These are phyloP conservation scores for Gaultheria prostrata DNA, from an alignment of 148 eudicot genomes.

Conservation along the genomic window DNA sequence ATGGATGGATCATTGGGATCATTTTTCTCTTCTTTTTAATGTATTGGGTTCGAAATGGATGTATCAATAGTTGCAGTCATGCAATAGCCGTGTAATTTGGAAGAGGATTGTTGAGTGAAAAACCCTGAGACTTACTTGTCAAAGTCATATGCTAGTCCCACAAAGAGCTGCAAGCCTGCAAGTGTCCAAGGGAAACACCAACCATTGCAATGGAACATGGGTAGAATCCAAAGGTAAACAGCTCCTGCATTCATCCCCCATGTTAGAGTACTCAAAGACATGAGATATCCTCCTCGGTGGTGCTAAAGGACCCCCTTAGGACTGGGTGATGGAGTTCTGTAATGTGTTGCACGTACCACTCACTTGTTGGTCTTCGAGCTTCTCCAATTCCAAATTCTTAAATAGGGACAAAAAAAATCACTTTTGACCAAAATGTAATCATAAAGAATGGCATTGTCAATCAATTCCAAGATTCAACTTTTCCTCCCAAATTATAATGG, in stretches of 20 bases:
- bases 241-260: slow-evolving; percentile 89
- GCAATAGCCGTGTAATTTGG: no score
- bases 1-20: background rate
- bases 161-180: slow-evolving; percentile 90
- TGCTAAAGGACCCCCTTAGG: slow-evolving; percentile 95
- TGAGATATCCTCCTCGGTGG: slow-evolving; percentile 87
- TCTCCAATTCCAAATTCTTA: no score
- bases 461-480: no score
- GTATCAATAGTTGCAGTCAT: background rate
- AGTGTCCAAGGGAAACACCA: slow-evolving; percentile 97
- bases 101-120: background rate
- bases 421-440: no score
- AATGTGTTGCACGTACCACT: no score
- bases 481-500: no score
- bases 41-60: background rate
- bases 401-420: no score
- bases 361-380: no score
- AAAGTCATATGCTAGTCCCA: slow-evolving; percentile 89
- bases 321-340: slow-evolving; percentile 93
- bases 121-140: slow-evolving; percentile 54
- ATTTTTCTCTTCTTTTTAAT: background rate
- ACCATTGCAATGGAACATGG: slow-evolving; percentile 97
- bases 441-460: no score
- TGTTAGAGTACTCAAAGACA: slow-evolving; percentile 68
- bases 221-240: slow-evolving; percentile 90